These are phyloP conservation scores for Cicer arietinum DNA, from an alignment of 306 rosid species.

Conservation along the genomic window DNA sequence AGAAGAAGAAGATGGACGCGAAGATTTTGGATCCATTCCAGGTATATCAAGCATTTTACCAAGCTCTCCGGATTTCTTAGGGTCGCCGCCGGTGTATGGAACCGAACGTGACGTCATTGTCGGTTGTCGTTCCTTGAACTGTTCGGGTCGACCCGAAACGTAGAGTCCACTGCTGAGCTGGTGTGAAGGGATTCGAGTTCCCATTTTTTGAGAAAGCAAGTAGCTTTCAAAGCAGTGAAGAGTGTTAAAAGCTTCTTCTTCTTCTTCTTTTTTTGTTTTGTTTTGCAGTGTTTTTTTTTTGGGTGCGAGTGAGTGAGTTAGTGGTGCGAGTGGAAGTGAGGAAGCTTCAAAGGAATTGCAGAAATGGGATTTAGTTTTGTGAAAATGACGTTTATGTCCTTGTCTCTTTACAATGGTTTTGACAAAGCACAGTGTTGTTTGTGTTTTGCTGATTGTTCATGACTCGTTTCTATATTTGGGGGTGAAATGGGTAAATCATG, in stretches of 20 bases:
- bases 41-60: conserved; percentile 91
- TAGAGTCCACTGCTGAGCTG: conserved; percentile 91
- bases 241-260: background rate
- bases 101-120: conserved; percentile 88
- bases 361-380: conserved; percentile 51
- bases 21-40: conserved; percentile 49
- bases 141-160: conserved; percentile 92
- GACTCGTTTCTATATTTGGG: too few species aligned
- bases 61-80: conserved; percentile 92
- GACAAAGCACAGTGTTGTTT: too few species aligned
- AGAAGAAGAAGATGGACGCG: conserved; percentile 74
- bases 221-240: conserved; percentile 6
- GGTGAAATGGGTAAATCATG: too few species aligned
- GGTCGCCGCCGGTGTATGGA: conserved; percentile 95
- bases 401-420: background rate
- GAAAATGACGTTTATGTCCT: conserved; percentile 55
- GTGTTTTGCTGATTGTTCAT: too few species aligned
- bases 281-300: background rate
- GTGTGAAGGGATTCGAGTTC: conserved; percentile 83
- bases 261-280: background rate
- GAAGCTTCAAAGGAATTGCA: conserved; percentile 41
- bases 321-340: conserved; percentile 42
- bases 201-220: conserved; percentile 60
- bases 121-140: conserved; percentile 75
- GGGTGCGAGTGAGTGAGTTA: conserved; percentile 21